Percentiles rank a stretch among this genome's conserved stretches.
Conservation (phyloP, 129 eudicot species). For the Ambrosia artemisiifolia region DNA sequence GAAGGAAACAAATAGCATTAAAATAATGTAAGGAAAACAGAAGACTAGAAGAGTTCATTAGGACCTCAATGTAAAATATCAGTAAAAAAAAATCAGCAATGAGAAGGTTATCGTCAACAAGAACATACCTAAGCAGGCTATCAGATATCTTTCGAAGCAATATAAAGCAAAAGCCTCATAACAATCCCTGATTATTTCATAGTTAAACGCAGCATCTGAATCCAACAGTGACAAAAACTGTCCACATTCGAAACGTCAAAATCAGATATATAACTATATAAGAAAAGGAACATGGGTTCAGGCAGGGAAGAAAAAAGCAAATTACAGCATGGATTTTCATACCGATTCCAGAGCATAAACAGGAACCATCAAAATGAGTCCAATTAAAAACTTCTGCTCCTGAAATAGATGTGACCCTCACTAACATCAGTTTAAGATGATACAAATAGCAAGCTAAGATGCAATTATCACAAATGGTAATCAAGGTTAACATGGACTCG, state of each 20-base stretch:
- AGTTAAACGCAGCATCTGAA: constrained; percentile 84
- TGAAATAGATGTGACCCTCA: constrained; percentile 37
- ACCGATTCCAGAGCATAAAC: constrained; percentile 88
- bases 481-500: neutral
- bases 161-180: constrained; percentile 97
- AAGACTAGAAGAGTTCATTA: neutral
- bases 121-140: constrained; percentile 94
- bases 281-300: neutral
- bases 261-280: constrained; percentile 19
- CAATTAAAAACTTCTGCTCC: constrained; percentile 83
- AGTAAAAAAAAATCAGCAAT: neutral
- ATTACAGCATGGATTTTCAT: constrained; percentile 13
- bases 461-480: neutral
- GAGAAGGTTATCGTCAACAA: constrained; percentile 6
- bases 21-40: neutral
- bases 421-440: constrained; percentile 7
- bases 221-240: constrained; percentile 79
- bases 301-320: neutral
- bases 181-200: constrained; percentile 83
- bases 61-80: neutral
- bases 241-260: constrained; percentile 1
- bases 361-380: constrained; percentile 83
- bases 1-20: neutral
- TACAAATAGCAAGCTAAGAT: neutral
- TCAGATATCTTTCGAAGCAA: constrained; percentile 97